Base-by-base conservation (phyloP, 305 asterid species). In the Petunia hybrid region DNA sequence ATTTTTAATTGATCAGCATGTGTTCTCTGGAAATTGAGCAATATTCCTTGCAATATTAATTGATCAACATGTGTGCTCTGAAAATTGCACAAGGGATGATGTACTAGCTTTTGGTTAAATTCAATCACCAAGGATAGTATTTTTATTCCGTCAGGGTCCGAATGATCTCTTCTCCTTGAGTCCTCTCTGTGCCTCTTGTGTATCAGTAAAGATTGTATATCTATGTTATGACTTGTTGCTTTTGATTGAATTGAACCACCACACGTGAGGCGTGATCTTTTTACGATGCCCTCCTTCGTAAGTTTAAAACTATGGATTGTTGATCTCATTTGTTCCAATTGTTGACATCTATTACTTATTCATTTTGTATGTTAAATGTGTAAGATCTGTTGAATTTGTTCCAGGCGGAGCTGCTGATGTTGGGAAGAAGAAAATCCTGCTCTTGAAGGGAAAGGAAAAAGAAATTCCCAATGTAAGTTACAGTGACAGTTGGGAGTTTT, bases 371-470 rank as follows among this genome's bases (percentile, higher is more conserved):
- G 22, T 45, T 45, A 8, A 48, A 48, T 71, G 43, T 35, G 10
- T 71, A 35, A 31, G 12, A 69, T 87, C 76, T 70, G 53, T 60
- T 82, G 71, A 70, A 81, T 65, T 82, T 84, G 84, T 92, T 76
- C 80, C 86, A 90, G 94, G 94, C 55, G 88, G 87, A 35, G 85
- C 89, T 76, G 69, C 84, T 78, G 94, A 85, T 76, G 76, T 75
- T 78, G 95, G 94, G 83, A 93, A 91, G 97, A 91, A 89, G 93
- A 92, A 87, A 87, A 85, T 94, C 85, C 77, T 92, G 85, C 97
- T 94, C 81, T 82, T 90, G 87, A 94, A 91, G 84, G 97, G 97
- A 81, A 92, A 91, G 89, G 97, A 91, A 85, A 94, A 88, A 82
- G 97, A 89, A 89, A 85, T 86, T 85, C 87, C 91, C 80, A 79